These are phyloP conservation scores for Aspergillus diversus DNA, from an alignment of 495 filamentous ascomycete species.

Conservation along the genomic window DNA sequence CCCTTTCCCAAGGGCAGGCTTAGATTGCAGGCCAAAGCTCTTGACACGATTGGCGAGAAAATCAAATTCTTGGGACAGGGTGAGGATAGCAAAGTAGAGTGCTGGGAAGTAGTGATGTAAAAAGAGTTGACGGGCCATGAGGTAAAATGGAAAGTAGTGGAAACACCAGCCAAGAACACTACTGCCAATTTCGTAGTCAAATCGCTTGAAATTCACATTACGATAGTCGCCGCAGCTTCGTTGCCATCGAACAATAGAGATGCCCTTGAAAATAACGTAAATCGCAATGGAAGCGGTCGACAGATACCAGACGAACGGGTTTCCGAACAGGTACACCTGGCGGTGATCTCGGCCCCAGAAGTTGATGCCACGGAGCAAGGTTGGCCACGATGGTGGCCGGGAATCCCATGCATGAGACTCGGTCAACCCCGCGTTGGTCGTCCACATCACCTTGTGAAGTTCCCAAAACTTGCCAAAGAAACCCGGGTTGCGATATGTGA, in stretches of 20 bases:
- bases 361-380: conserved; percentile 94
- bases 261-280: conserved; percentile 81
- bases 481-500: conserved; percentile 92
- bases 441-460: conserved; percentile 99
- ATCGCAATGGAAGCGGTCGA: conserved; percentile 79
- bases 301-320: conserved; percentile 94
- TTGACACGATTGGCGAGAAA: conserved; percentile 74
- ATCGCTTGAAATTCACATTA: conserved; percentile 82
- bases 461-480: conserved; percentile 99
- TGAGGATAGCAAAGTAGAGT: conserved; percentile 90
- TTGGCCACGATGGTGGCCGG: conserved; percentile 89
- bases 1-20: conserved; percentile 71
- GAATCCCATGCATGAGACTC: conserved; percentile 99
- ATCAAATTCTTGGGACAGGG: conserved; percentile 86
- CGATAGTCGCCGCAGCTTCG: conserved; percentile 86
- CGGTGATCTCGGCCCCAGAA: conserved; percentile 96
- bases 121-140: conserved; percentile 98
- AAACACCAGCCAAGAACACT: conserved; percentile 91
- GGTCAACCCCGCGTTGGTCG: conserved; percentile 92
- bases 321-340: conserved; percentile 95
- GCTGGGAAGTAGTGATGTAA: conserved; percentile 97
- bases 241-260: conserved; percentile 92
- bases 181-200: conserved; percentile 94
- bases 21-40: conserved; percentile 66
- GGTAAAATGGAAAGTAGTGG: conserved; percentile 96